Evolutionary conservation across 768 basidiomycete species (phyloP), one percentile per base, ranked within the genome.

Genomic region (Amanita rubescens): DNA sequence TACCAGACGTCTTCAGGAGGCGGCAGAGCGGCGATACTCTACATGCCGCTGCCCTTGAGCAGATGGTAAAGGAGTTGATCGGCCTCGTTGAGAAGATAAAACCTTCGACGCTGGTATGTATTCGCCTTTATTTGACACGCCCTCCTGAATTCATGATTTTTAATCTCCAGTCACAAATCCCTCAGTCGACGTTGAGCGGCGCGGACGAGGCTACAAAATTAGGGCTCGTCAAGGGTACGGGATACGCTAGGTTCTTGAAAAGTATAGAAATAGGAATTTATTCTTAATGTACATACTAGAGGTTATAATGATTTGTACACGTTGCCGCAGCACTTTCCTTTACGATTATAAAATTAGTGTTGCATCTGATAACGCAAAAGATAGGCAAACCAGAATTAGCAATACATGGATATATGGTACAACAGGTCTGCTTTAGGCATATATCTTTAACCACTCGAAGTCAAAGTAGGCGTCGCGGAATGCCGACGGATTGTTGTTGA

Each of bases 381-480:
- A 30, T 30, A 30, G 8, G 8, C 27, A 8, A 30, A 30, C 3
- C 27, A 8, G 8, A 30, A 30, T 30, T 30, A 30, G 27, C 27
- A 8, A 30, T 30, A 30, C 27, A 30, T 30, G 12, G 11, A n/a
- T 44, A 35, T 12, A 12, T 2, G 15, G 12, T 22, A 20, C 12
- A 15, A 48, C 2, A 15, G 11, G 17, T 47, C 14, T 22, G 15
- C 24, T 7, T 51, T 32, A 58, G 17, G 49, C 54, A 57, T 73
- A 75, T 19, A 74, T 65, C 54, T 75, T 77, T 50, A 89, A 65
- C 47, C 76, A 78, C 44, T 76, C 74, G 63, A 91, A 76, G 41
- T 87, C 79, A 69, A 87, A 90, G 71, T 81, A 89, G 0, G 89
- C 85, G 30, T 85, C 70, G 9, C 59, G 57, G 67, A 90, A 90